Percentiles rank a stretch among this genome's conserved stretches.
phyloP scores from a whole-genome alignment of 805 yeast species.

The Ogataea dorogensis region DNA sequence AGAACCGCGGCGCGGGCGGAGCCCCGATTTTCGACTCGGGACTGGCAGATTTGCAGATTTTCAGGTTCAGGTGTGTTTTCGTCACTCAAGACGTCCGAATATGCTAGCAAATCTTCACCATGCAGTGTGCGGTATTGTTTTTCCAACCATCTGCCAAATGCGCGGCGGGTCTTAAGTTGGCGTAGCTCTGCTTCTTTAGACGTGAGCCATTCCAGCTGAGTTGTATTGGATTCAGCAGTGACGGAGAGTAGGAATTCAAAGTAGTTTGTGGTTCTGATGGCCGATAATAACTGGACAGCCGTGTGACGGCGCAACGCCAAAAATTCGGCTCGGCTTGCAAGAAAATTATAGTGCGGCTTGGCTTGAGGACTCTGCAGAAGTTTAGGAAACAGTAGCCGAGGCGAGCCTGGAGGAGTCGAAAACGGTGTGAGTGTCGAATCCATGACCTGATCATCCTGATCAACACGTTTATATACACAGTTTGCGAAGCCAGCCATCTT shows the following conservation, averaged over 20 bases:
- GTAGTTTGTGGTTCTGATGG: constrained; percentile 12
- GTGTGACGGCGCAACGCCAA: constrained; percentile 8
- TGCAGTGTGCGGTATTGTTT: constrained; percentile 12
- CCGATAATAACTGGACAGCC: constrained; percentile 7
- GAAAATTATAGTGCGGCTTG: constrained; percentile 6
- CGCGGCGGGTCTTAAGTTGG: constrained; percentile 11
- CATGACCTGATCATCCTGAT: no score
- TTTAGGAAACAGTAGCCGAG: constrained; percentile 11
- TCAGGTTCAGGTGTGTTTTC: constrained; percentile 5
- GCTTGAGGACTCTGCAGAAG: constrained; percentile 1
- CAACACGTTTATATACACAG: no score
- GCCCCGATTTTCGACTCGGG: constrained; percentile 2
- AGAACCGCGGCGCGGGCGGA: background rate
- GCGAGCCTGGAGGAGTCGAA: constrained; percentile 5
- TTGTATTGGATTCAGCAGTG: constrained; percentile 13
- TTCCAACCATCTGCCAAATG: constrained; percentile 19
- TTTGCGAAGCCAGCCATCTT: background rate
- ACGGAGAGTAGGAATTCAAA: constrained; percentile 12
- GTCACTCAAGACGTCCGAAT: constrained; percentile 17
- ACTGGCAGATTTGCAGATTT: background rate
- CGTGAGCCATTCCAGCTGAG: constrained; percentile 21
- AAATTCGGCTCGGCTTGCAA: constrained; percentile 11
- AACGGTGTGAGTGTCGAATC: background rate
- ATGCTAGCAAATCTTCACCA: constrained; percentile 5
- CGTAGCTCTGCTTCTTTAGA: constrained; percentile 8